These are phyloP conservation scores for Globisporangium alternatum DNA, from an alignment of 352 stramenopile genomes.

Conservation along the genomic window DNA sequence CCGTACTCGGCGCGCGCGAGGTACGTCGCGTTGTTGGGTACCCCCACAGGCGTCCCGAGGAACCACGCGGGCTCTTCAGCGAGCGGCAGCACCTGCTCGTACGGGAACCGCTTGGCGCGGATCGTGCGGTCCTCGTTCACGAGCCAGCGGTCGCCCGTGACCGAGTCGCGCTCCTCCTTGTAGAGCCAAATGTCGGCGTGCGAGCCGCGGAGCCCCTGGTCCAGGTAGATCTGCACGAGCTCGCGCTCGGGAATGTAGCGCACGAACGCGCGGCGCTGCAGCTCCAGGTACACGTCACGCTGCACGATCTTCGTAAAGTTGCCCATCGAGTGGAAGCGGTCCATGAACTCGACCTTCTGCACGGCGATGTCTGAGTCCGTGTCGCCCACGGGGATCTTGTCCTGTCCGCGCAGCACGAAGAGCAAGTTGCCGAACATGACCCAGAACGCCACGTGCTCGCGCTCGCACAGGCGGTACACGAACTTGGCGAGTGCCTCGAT, in stretches of 20 bases:
- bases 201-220: constrained; percentile 39
- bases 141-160: constrained; percentile 37
- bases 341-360: constrained; percentile 51
- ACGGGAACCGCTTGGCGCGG: constrained; percentile 52
- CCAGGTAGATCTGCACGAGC: constrained; percentile 65
- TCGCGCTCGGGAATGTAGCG: constrained; percentile 54
- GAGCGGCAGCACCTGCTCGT: constrained; percentile 66
- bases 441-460: constrained; percentile 61
- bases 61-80: constrained; percentile 38
- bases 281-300: constrained; percentile 42
- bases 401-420: constrained; percentile 66
- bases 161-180: constrained; percentile 38
- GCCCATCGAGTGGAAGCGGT: constrained; percentile 40
- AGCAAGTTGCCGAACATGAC: constrained; percentile 70
- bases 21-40: constrained; percentile 58
- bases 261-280: constrained; percentile 45
- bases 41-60: constrained; percentile 44
- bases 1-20: constrained; percentile 70
- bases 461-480: constrained; percentile 49
- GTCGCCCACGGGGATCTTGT: constrained; percentile 64
- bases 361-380: constrained; percentile 80
- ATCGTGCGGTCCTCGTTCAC: constrained; percentile 78
- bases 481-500: constrained; percentile 67
- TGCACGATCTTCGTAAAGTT: constrained; percentile 52
- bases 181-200: constrained; percentile 84